Conservation (phyloP, 2,329 filamentous ascomycete species). For the Trichoderma sp. region DNA sequence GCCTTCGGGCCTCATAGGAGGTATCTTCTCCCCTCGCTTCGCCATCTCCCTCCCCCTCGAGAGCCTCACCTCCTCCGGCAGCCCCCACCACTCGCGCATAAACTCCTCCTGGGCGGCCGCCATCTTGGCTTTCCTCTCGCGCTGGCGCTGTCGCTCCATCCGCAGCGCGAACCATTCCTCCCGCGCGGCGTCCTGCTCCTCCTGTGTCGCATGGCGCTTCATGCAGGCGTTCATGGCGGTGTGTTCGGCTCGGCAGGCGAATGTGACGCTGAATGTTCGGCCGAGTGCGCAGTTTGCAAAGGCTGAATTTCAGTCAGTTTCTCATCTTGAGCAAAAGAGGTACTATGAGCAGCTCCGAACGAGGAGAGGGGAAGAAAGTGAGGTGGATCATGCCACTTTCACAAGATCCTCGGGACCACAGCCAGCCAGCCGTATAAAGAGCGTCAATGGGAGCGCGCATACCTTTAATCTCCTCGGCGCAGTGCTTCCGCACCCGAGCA, state of each 20-base stretch:
- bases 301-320: constrained; percentile 53
- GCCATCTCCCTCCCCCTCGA: constrained; percentile 55
- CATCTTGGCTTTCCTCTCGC: constrained; percentile 64
- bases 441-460: neutral
- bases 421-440: neutral
- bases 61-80: constrained; percentile 59
- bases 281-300: constrained; percentile 89
- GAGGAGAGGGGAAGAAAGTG: too few relatives aligned
- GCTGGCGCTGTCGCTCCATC: constrained; percentile 67
- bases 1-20: constrained; percentile 7
- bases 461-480: constrained; percentile 79
- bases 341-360: neutral
- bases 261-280: constrained; percentile 85
- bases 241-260: constrained; percentile 78
- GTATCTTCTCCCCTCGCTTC: constrained; percentile 56
- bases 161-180: constrained; percentile 90
- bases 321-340: neutral
- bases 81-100: constrained; percentile 67
- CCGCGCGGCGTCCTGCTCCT: constrained; percentile 82
- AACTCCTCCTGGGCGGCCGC: constrained; percentile 66
- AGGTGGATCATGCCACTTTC: constrained; percentile 12
- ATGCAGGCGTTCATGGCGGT: constrained; percentile 93
- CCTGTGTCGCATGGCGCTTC: constrained; percentile 79
- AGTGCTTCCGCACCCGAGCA: constrained; percentile 74
- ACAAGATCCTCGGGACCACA: neutral